Base-by-base conservation (phyloP, 495 filamentous ascomycete species). In the Friedmanniomyces endolithicus region DNA sequence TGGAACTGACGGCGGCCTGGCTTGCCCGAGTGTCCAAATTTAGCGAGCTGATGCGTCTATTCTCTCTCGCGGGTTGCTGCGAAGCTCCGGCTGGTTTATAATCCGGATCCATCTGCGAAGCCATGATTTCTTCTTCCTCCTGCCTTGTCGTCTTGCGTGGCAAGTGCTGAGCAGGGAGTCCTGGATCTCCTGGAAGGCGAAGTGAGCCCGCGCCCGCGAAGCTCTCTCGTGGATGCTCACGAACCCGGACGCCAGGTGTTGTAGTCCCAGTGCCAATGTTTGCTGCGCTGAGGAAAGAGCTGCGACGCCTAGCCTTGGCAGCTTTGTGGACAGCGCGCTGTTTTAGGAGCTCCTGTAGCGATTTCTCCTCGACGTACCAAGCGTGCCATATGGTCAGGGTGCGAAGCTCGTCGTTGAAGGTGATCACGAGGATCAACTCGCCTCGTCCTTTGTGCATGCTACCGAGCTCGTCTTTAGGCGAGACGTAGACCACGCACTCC, bases 31-130 rank as follows among this genome's bases (percentile, higher is more conserved):
- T 87, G 46, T 88, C 85, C n/a, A 92, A 86, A 50, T 97, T 77
- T 56, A 97, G 73, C 34, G 92, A 96, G 67, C 92, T 97, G 20
- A 97, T 88, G 27, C 92, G 78, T 29, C 92, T 77, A 12, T 88
- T 92, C 40, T 87, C 81, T 66, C 86, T 82, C 20, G 79, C 73
- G 3, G 82, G 81, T 17, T 79, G 79, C 37, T 81, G 76, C 27
- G 80, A 76, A 44, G 76, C 74, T 14, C 6, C 47, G 11, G 41
- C 33, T 1, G 56, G 59, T 22, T 82, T 85, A 55, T 80, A 86
- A 49, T 92, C 88, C 23, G 87, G 82, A 50, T 89, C 87, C 19
- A 98, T 69, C 4, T 86, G 79, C 11, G 84, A 81, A 2, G 78
- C 81, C 51, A 90, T 76, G 46, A 84, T 79, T 39, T 78, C 74